Conservation (phyloP, 139 green algal genomes). For the Axilococcus clingmanii region DNA sequence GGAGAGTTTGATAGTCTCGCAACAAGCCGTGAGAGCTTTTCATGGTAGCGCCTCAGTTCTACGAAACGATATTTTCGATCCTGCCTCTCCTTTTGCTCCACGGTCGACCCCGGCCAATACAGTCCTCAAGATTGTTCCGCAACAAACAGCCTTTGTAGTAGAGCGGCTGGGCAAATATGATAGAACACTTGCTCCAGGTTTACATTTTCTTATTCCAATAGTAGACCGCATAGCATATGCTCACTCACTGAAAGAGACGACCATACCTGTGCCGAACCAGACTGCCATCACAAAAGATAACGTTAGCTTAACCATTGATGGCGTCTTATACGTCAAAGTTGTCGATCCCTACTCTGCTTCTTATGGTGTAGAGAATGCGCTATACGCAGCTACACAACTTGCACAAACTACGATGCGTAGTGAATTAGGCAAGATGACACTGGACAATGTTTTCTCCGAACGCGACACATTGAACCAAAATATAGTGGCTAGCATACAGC, state of each 20-base stretch:
- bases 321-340: slow-evolving; percentile 92
- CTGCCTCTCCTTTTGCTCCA: slow-evolving; percentile 14
- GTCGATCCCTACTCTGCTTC: slow-evolving; percentile 74
- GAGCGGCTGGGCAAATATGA: slow-evolving; percentile 84
- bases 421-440: slow-evolving; percentile 94
- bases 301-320: slow-evolving; percentile 93
- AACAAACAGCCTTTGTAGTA: slow-evolving; percentile 68
- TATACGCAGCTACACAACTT: slow-evolving; percentile 89
- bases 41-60: neutral
- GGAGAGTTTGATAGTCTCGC: too few relatives aligned
- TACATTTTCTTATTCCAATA: slow-evolving; percentile 91
- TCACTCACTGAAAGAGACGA: slow-evolving; percentile 80
- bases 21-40: too few relatives aligned
- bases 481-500: slow-evolving; percentile 62
- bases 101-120: slow-evolving; percentile 21
- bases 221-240: slow-evolving; percentile 80
- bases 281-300: slow-evolving; percentile 96
- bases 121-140: slow-evolving; percentile 71
- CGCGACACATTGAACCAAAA: slow-evolving; percentile 80
- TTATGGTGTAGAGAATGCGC: slow-evolving; percentile 90
- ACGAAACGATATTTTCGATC: neutral
- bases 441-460: slow-evolving; percentile 96
- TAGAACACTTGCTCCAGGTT: slow-evolving; percentile 63
- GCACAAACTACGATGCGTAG: slow-evolving; percentile 92
- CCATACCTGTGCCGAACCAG: slow-evolving; percentile 79